Evolutionary conservation across 2,329 filamentous ascomycete species (phyloP).

Genomic region (Alternaria ethzedia): DNA sequence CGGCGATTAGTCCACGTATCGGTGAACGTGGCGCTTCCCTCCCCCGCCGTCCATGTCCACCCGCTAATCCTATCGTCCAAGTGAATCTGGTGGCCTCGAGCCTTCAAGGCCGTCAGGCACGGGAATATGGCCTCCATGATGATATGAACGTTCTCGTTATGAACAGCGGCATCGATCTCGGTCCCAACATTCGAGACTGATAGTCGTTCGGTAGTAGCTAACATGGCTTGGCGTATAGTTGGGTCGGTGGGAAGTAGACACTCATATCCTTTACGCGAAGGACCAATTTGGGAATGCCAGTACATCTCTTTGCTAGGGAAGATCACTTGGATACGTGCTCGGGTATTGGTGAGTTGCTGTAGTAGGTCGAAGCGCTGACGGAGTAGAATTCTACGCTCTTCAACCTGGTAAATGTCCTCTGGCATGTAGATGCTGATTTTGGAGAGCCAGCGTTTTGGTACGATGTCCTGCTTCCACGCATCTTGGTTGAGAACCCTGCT

Average conservation of each 20-base stretch:
- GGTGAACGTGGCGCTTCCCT: neutral
- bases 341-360: neutral
- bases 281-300: neutral
- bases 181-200: neutral
- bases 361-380: neutral
- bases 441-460: neutral
- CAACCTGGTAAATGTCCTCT: neutral
- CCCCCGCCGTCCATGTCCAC: neutral
- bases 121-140: neutral
- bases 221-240: neutral
- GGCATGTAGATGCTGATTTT: neutral
- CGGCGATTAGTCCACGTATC: neutral
- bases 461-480: neutral
- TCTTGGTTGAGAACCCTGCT: neutral
- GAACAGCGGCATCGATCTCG: neutral
- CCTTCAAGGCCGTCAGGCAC: neutral
- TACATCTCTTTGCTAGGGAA: neutral
- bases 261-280: neutral
- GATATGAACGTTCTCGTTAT: neutral
- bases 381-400: neutral
- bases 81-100: neutral
- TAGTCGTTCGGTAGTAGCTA: neutral
- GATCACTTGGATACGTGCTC: neutral
- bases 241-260: neutral
- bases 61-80: neutral